Evolutionary conservation across 495 filamentous ascomycete genomes (phyloP).

Genomic region (Astrothelium macrocarpum): DNA sequence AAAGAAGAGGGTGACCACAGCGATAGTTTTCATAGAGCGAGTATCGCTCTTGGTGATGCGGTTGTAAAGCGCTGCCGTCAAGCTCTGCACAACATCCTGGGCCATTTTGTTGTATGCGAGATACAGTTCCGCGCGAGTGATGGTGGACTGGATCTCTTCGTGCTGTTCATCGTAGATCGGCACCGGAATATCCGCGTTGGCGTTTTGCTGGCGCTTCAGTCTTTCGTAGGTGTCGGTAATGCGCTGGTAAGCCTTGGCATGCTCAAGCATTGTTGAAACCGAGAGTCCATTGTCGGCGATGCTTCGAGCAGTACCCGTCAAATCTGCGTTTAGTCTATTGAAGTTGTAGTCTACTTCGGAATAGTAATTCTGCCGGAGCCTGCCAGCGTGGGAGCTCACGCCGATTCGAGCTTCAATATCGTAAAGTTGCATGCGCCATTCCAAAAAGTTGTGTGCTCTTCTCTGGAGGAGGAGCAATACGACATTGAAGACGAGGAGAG

Average conservation of each 20-base stretch:
- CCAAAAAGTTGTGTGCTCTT: neutral
- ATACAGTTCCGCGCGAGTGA: neutral
- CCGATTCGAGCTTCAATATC: neutral
- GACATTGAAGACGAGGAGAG: neutral
- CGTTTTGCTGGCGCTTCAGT: neutral
- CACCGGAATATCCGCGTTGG: neutral
- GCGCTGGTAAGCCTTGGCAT: neutral
- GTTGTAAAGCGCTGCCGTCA: neutral
- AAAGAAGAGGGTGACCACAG: neutral
- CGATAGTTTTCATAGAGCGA: neutral
- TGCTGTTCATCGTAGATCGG: neutral
- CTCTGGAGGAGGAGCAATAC: neutral
- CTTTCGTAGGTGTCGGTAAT: neutral
- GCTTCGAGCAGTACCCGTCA: neutral
- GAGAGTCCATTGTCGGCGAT: neutral
- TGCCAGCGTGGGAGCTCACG: neutral
- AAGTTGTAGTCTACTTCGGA: neutral
- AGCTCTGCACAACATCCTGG: neutral
- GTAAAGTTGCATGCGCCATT: neutral
- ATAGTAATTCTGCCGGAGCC: neutral
- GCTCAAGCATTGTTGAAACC: neutral
- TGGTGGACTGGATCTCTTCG: neutral
- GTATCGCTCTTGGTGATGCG: neutral
- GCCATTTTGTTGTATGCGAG: neutral
- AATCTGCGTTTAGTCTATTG: neutral